Evolutionary conservation across 2,329 filamentous ascomycete genomes (phyloP), one percentile per base, ranked within the genome.

Genomic region (Fusarium heterosporum): DNA sequence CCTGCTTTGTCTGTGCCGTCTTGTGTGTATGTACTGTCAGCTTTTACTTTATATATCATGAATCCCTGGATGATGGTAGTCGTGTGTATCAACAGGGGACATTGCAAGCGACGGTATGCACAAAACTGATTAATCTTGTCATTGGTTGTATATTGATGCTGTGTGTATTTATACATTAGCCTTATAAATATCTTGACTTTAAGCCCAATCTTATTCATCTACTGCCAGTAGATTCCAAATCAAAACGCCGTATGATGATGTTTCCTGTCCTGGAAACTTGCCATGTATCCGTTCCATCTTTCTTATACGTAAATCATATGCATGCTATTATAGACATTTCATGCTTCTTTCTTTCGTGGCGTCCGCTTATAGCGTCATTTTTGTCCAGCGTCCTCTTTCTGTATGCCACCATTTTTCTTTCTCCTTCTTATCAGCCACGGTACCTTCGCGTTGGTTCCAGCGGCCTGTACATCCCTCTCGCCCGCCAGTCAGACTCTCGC

Each of bases 381-480:
- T 72, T 29, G 65, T 73, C 81, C 82, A 85, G 38, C 82, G 76
- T 13, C 78, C 81, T 29, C 83, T 76, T 70, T 85, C 83, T 1
- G 81, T 82, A 51, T 85, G 83, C 78, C 79, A 83, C 83, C 83
- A 85, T 17, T 72, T 77, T 66, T 84, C 83, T 61, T 79, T 81
- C 57, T 84, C 82, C 72, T 79, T 82, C 69, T 78, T 81, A 47
- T 84, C 82, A 1, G 77, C 77, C 25, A 76, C 69, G 36, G 74
- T 70, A 16, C 77, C 76, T 17, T 77, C 75, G 11, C 73, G 70
- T 48, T 75, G 70, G 58, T 85, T 85, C 83, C 83, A 85, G 41
- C 79, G 76, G 1, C 83, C 83, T 4, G 70, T 79, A 56, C 83
- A 85, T 10, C 80, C 81, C 19, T 80, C 78, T 17, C 76, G 76